These are phyloP conservation scores for Casuarina glauca DNA, from an alignment of 306 rosid genomes.

Conservation along the genomic window DNA sequence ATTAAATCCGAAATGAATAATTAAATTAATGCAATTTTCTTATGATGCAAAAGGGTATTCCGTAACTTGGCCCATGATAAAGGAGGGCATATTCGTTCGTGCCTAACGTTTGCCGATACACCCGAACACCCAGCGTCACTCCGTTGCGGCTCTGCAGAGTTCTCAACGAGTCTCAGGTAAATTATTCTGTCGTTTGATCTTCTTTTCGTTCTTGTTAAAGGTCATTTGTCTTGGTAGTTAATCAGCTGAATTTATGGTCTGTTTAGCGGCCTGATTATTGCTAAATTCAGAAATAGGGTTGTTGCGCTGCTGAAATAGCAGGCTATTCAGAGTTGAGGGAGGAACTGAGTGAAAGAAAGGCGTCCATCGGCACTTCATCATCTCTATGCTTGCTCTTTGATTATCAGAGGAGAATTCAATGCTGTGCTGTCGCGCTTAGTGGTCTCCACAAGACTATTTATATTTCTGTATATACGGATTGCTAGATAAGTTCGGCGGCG, in stretches of 20 bases:
- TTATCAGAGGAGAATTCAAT: slow-evolving; percentile 26
- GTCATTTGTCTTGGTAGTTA: too few relatives aligned
- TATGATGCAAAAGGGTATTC: neutral
- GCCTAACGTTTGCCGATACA: neutral
- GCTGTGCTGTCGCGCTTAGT: slow-evolving; percentile 28
- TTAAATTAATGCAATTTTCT: too few relatives aligned
- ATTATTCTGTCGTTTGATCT: too few relatives aligned
- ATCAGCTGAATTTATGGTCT: too few relatives aligned
- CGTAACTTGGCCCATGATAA: neutral
- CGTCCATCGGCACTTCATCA: slow-evolving; percentile 12
- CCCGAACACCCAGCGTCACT: neutral
- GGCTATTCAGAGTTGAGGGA: neutral
- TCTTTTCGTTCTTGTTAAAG: too few relatives aligned
- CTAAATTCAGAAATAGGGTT: slow-evolving; percentile 1
- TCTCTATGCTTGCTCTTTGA: neutral
- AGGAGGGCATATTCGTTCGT: slow-evolving; percentile 2
- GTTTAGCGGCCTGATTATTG: too few relatives aligned
- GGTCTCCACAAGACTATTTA: slow-evolving; percentile 19
- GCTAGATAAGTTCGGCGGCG: slow-evolving; percentile 9
- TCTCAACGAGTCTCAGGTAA: too few relatives aligned
- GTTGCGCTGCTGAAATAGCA: neutral
- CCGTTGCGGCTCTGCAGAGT: too few relatives aligned
- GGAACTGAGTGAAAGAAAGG: neutral
- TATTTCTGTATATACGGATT: neutral
- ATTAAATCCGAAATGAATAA: too few relatives aligned